Evolutionary conservation across 225 moss, liverwort and hornwort species (phyloP), one percentile per base, ranked within the genome.

Genomic region (Anthoceros angustus): DNA sequence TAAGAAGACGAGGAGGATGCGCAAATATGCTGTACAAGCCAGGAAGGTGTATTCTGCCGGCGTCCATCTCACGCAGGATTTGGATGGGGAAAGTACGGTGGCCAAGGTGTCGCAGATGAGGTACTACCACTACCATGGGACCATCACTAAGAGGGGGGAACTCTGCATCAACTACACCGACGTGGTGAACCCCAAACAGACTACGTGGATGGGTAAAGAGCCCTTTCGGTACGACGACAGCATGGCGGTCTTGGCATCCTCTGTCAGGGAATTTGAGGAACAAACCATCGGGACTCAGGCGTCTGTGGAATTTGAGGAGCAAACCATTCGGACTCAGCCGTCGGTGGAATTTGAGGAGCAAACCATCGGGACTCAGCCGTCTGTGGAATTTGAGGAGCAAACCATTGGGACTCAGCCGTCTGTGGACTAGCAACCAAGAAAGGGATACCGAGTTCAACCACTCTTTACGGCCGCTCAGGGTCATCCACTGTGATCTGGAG

Each of bases 91-190:
- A 0, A 43, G 16, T 38, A 64, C 64, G 14, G 66, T 42, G 5
- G 6, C 24, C 5, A 5, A 64, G 15, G 20, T 42, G 4, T 8
- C 23, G 4, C 23, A 65, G 14, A 43, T 71, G 66, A 65, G 64
- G 9, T 71, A 66, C 71, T 71, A 71, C 39, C 71, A 71, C 20
- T 71, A 64, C 65, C 71, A 71, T 18, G 64, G 64, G 12, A 39
- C 43, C 8, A 65, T 41, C 32, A 38, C 5, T 26, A 71, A 49
- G 66, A 16, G 25, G 0, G 10, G 9, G 23, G 43, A 66, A 18
- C 6, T 71, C 21, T 71, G 71, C 42, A 6, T 7, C 10, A 20
- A 46, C 45, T 46, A 46, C 45, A 11, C 45, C 12, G 11, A 11
- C 5, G 45, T 46, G 45, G 45, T 46, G 45, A 11, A 46, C 16